Evolutionary conservation across 495 filamentous ascomycete species (phyloP).

Genomic region (Amniculicola lignicola): DNA sequence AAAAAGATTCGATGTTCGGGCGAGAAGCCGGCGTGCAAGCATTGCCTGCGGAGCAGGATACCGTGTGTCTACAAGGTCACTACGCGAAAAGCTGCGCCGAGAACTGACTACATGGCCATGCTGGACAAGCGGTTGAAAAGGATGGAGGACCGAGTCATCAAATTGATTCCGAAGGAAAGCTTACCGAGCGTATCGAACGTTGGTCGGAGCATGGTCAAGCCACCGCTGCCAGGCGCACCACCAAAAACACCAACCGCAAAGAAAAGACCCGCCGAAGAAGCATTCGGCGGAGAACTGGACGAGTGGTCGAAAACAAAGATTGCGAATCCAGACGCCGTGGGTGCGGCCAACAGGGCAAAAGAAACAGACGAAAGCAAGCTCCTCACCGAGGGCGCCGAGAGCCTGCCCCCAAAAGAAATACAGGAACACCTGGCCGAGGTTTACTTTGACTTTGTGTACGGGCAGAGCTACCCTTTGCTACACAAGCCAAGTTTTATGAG

Average conservation of each 20-base stretch:
- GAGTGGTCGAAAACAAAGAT: constrained; percentile 66
- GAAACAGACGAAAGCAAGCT: constrained; percentile 65
- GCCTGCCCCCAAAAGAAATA: constrained; percentile 80
- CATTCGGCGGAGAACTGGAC: constrained; percentile 79
- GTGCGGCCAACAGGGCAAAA: constrained; percentile 25
- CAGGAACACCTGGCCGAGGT: constrained; percentile 93
- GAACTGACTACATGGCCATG: constrained; percentile 99
- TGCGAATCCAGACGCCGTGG: constrained; percentile 21
- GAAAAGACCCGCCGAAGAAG: constrained; percentile 84
- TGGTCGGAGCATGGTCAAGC: constrained; percentile 75
- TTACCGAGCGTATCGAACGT: constrained; percentile 56
- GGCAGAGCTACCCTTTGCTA: constrained; percentile 90
- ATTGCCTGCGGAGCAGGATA: constrained; percentile 88
- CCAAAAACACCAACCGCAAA: constrained; percentile 59
- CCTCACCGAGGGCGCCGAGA: constrained; percentile 75
- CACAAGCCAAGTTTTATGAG: constrained; percentile 97
- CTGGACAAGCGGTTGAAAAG: constrained; percentile 75
- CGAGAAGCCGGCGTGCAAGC: constrained; percentile 95
- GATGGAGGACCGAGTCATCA: constrained; percentile 98
- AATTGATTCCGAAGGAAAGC: constrained; percentile 86
- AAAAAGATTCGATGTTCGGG: constrained; percentile 99
- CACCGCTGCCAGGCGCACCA: constrained; percentile 59
- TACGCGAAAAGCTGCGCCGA: constrained; percentile 87
- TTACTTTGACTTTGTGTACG: constrained; percentile 95
- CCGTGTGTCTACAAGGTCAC: constrained; percentile 99